Evolutionary conservation across 352 stramenopile species (phyloP).

Genomic region (Bremia lactucae): DNA sequence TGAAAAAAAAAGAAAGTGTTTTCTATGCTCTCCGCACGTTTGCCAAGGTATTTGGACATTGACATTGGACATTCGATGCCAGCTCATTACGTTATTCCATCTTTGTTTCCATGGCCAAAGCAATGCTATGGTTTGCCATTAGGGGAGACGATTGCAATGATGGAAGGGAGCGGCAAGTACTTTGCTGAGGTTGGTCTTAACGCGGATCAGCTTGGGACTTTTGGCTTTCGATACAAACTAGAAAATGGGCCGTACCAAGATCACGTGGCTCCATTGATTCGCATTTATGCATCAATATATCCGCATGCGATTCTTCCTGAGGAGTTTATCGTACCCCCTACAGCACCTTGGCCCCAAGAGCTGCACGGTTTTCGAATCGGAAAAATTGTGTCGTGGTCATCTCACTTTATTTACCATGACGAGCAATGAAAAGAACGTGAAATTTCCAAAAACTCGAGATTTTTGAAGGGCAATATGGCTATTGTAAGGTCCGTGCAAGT

Average conservation of each 20-base stretch:
- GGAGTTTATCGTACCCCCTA: constrained; percentile 17
- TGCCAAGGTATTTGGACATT: constrained; percentile 16
- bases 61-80: constrained; percentile 12
- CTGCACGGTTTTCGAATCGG: constrained; percentile 16
- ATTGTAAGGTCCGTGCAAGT: constrained; percentile 8
- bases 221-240: constrained; percentile 22
- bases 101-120: constrained; percentile 14
- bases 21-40: constrained; percentile 18
- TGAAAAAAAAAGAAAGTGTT: constrained; percentile 6
- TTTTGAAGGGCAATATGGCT: constrained; percentile 8
- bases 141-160: constrained; percentile 7
- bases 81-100: constrained; percentile 10
- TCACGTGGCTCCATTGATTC: constrained; percentile 11
- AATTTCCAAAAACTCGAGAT: constrained; percentile 6
- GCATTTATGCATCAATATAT: constrained; percentile 7
- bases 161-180: constrained; percentile 11
- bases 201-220: constrained; percentile 18
- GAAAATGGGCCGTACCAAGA: constrained; percentile 11
- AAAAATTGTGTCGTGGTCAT: constrained; percentile 19
- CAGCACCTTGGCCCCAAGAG: constrained; percentile 7
- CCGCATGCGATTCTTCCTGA: constrained; percentile 18
- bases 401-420: constrained; percentile 8
- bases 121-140: constrained; percentile 4
- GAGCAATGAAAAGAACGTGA: constrained; percentile 8
- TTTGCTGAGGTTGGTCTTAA: constrained; percentile 19